Conservation (phyloP, 208 protist species). For the Leishmania martiniquensis region DNA sequence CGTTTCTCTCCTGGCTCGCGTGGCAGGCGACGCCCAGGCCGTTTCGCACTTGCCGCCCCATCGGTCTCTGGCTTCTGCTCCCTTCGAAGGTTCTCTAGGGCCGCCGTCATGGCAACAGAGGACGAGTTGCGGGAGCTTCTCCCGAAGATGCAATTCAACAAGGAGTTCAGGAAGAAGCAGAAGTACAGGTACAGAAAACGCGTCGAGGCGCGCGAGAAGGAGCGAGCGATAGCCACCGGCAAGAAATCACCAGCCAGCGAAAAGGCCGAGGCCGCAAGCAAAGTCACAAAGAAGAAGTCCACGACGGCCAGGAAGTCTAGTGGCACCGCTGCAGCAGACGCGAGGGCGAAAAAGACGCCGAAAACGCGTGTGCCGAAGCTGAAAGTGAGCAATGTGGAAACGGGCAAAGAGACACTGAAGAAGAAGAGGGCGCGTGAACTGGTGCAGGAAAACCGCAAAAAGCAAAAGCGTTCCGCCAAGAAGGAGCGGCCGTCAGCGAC, state of each 20-base stretch:
- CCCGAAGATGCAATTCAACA: constrained; percentile 56
- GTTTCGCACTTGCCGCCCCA: neutral
- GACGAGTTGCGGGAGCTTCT: constrained; percentile 38
- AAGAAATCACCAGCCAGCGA: constrained; percentile 24
- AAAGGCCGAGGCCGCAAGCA: constrained; percentile 12
- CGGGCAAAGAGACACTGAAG: constrained; percentile 56
- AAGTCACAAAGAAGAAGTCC: constrained; percentile 7
- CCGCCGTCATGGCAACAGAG: constrained; percentile 20
- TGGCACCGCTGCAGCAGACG: neutral
- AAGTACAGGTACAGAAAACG: constrained; percentile 47
- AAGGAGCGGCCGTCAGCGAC: neutral
- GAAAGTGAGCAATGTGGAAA: constrained; percentile 39
- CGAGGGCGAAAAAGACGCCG: constrained; percentile 16
- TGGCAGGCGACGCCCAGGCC: neutral
- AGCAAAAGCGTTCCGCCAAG: constrained; percentile 16
- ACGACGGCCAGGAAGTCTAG: neutral
- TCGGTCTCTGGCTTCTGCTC: neutral
- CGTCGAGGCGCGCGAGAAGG: constrained; percentile 36
- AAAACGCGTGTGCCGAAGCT: constrained; percentile 52
- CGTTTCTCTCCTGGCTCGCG: no score
- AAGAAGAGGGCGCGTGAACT: constrained; percentile 57
- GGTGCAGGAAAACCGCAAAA: constrained; percentile 37
- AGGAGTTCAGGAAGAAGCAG: constrained; percentile 61
- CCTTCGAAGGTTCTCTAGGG: neutral
- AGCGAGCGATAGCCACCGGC: constrained; percentile 31